Evolutionary conservation across 2,329 filamentous ascomycete genomes (phyloP), one percentile per base, ranked within the genome.

Genomic region (Claviceps sp.): DNA sequence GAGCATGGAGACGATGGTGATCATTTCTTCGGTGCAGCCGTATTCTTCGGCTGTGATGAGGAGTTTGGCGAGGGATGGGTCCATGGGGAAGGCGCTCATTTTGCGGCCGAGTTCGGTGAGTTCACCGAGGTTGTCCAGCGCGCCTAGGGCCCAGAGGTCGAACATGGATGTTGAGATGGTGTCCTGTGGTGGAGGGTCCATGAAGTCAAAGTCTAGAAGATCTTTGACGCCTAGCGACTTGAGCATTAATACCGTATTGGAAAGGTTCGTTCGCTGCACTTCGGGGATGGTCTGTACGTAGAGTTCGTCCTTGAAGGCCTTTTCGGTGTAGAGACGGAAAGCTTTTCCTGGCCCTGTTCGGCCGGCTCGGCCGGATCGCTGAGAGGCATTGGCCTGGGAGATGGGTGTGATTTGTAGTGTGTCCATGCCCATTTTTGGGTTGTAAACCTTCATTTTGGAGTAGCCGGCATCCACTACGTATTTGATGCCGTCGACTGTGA

Each of bases 31-130:
- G 66, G 85, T 93, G 69, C 93, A 98, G 45, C 81, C 85, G 65
- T 96, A 96, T 56, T 90, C 83, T 50, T 86, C 85, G 0, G 89
- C 85, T 45, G 86, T 95, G 63, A 98, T 95, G 51, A 98, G 78
- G 13, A 98, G 80, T 68, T 98, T 98, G 7, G 91, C 89, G 9
- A 98, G 75, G 0, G 90, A 90, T 0, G 93, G 93, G 57, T 98
- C 93, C 91, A 98, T 98, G 0, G 93, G 93, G 61, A 97, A 98
- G 1, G 88, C 86, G 26, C 93, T 96, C 93, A 98, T 98, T 59
- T 86, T 90, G 45, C 80, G 81, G 34, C 93, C 93, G 1, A 98
- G 78, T 0, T 80, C 74, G 0, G 93, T 98, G 26, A 98, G 77
- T 58, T 96, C 88, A 38, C 93, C 94, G 16, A 97, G 77, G 60